These are phyloP conservation scores for Gardenia jasminoides DNA, from an alignment of 257 asterid genomes.

Conservation along the genomic window DNA sequence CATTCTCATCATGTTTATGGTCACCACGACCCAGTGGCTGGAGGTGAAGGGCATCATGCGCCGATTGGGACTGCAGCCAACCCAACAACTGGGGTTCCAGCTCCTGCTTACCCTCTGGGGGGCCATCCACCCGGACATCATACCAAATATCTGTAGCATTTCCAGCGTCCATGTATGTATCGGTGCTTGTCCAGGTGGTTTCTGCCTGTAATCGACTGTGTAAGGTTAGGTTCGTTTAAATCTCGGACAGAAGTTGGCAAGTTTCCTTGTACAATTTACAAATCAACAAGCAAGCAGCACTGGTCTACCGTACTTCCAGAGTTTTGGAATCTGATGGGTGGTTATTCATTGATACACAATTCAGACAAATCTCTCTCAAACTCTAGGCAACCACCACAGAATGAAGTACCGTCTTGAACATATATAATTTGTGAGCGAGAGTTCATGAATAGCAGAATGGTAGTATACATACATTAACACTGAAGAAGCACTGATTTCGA, in stretches of 20 bases:
- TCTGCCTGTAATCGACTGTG: not conserved
- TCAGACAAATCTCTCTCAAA: not conserved
- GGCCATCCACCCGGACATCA: slow-evolving; percentile 30
- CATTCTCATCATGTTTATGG: slow-evolving; percentile 18
- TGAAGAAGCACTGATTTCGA: not conserved
- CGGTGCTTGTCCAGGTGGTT: not conserved
- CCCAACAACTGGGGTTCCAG: slow-evolving; percentile 29
- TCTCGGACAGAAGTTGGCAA: no score
- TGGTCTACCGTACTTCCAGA: not conserved
- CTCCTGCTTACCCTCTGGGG: slow-evolving; percentile 40
- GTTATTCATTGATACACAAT: not conserved
- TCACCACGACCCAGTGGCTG: slow-evolving; percentile 9
- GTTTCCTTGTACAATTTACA: not conserved
- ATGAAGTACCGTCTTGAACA: not conserved
- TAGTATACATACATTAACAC: not conserved
- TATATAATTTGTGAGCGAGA: not conserved
- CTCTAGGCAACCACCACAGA: not conserved
- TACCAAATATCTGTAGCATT: not conserved
- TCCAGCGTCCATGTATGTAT: not conserved
- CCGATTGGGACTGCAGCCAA: slow-evolving; percentile 17
- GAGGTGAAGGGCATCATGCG: slow-evolving; percentile 14
- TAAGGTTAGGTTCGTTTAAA: not conserved
- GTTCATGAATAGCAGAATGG: not conserved
- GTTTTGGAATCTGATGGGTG: not conserved
- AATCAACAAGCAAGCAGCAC: not conserved